Evolutionary conservation across 129 eudicot species (phyloP).

Genomic region (Arctium minus): DNA sequence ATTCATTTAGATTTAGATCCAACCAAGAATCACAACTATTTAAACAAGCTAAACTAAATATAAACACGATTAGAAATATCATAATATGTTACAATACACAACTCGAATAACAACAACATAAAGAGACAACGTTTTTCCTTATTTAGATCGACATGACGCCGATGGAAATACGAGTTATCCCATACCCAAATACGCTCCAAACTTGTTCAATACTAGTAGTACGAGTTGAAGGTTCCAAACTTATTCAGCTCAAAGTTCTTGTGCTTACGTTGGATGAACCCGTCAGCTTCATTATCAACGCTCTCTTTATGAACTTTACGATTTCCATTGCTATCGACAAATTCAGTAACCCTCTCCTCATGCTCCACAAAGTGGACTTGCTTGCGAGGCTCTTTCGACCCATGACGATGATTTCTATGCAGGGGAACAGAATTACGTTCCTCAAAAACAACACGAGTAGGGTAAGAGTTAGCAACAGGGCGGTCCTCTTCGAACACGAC

Average conservation of each 20-base stretch:
- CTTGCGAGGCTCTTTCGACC: constrained; percentile 31
- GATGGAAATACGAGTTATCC: not conserved
- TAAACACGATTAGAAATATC: not conserved
- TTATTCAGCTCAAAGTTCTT: constrained; percentile 49
- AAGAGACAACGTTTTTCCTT: not conserved
- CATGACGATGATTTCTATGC: constrained; percentile 9
- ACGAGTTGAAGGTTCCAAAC: constrained; percentile 31
- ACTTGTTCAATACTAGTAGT: not conserved
- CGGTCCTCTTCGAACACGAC: constrained; percentile 6
- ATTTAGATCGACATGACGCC: not conserved
- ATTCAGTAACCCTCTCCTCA: constrained; percentile 22
- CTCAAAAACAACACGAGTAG: not conserved
- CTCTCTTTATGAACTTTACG: constrained; percentile 16
- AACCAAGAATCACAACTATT: not conserved
- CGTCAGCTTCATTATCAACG: constrained; percentile 56
- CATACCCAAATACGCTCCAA: not conserved
- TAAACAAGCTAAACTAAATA: not conserved
- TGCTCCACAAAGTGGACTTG: constrained; percentile 51
- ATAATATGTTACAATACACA: constrained; percentile 23
- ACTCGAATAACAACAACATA: not conserved
- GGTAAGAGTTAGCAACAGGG: not conserved
- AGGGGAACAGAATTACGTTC: constrained; percentile 5
- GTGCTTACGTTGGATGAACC: constrained; percentile 46
- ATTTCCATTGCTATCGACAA: constrained; percentile 23
- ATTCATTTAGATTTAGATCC: not conserved